phyloP scores from a whole-genome alignment of 495 filamentous ascomycete species.

The Xylaria sp. region DNA sequence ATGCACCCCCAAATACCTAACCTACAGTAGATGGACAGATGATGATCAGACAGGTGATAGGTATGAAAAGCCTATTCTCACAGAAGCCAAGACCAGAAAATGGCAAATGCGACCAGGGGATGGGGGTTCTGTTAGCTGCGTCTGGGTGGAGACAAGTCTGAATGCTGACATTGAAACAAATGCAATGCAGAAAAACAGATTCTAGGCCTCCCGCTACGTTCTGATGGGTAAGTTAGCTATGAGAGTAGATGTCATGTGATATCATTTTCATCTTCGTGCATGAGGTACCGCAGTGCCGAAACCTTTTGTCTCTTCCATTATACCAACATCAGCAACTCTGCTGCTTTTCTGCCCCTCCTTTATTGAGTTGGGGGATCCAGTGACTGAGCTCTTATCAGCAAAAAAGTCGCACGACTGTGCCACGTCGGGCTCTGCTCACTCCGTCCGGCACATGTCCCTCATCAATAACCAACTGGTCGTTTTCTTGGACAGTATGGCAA shows the following conservation, averaged over 20 bases:
- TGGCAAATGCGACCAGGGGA: conserved; percentile 8
- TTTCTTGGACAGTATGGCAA: conserved; percentile 20
- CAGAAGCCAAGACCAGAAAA: conserved; percentile 11
- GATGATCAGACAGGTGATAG: neutral
- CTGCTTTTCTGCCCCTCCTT: no score
- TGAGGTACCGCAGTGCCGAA: neutral
- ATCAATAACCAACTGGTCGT: conserved; percentile 5
- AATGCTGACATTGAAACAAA: conserved; percentile 18
- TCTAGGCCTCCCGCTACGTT: conserved; percentile 7
- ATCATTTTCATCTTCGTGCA: neutral
- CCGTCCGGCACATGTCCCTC: conserved; percentile 12
- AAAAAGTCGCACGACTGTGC: conserved; percentile 21
- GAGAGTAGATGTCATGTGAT: conserved; percentile 20
- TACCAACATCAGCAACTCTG: no score
- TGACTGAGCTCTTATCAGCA: neutral
- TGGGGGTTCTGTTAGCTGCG: conserved; percentile 7
- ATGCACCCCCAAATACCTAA: neutral
- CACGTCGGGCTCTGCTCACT: conserved; percentile 19
- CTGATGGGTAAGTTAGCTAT: neutral
- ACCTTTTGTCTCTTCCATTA: neutral
- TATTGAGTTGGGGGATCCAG: neutral
- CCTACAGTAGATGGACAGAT: no score
- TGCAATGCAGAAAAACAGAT: neutral
- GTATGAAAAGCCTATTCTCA: neutral
- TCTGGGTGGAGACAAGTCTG: conserved; percentile 3